Conservation (phyloP, 164 flowering plant genomes). For the Cinnamomum micranthum region DNA sequence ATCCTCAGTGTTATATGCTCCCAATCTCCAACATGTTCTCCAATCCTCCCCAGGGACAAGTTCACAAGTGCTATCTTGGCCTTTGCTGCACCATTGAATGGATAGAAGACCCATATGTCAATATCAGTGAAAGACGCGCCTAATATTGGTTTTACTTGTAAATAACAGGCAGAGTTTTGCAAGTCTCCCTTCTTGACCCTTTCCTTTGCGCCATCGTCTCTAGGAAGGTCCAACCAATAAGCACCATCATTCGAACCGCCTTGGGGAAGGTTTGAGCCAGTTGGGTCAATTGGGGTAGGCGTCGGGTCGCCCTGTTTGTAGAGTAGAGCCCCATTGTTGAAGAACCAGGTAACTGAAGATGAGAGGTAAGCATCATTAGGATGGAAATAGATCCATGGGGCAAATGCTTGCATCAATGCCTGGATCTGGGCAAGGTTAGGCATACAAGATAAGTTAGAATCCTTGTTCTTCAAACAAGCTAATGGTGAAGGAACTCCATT, state of each 20-base stretch:
- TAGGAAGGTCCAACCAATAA: constrained; percentile 86
- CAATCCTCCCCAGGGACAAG: constrained; percentile 39
- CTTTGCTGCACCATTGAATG: constrained; percentile 60
- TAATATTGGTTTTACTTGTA: constrained; percentile 70
- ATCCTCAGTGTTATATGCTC: constrained; percentile 53
- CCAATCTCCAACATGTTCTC: constrained; percentile 67
- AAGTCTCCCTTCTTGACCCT: constrained; percentile 62
- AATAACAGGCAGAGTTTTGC: constrained; percentile 38
- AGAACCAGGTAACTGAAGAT: constrained; percentile 75
- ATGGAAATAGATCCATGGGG: constrained; percentile 71
- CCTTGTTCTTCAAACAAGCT: constrained; percentile 52
- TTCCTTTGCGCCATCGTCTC: constrained; percentile 33
- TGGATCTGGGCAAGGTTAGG: constrained; percentile 54
- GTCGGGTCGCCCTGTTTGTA: constrained; percentile 43
- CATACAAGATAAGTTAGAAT: constrained; percentile 31
- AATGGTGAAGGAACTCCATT: constrained; percentile 21
- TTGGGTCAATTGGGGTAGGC: constrained; percentile 43
- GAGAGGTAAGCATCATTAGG: constrained; percentile 71
- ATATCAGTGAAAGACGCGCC: constrained; percentile 74
- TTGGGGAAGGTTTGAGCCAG: constrained; percentile 76
- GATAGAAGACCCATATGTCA: constrained; percentile 72
- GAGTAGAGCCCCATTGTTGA: constrained; percentile 61
- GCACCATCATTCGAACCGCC: constrained; percentile 66
- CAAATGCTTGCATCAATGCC: constrained; percentile 44
- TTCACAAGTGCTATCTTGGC: constrained; percentile 33